A percentile compares a stretch with the other conserved stretches of the same genome.
Conservation (phyloP, 208 protist species). For the Crithidia acanthocephali region DNA sequence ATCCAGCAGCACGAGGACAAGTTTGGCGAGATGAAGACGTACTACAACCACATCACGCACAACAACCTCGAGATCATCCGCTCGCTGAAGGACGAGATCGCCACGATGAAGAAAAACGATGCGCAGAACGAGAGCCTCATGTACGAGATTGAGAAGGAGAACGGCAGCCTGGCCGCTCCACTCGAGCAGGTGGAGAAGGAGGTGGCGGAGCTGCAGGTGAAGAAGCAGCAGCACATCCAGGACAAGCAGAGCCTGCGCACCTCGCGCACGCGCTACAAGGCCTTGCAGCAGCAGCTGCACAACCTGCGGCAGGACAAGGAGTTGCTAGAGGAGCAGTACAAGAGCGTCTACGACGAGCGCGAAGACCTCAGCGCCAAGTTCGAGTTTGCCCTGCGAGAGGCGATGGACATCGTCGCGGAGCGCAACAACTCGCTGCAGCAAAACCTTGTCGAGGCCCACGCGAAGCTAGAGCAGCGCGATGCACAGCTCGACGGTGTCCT, state of each 20-base stretch:
- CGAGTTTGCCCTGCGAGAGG: constrained; percentile 88
- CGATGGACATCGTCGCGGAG: constrained; percentile 86
- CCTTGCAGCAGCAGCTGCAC: constrained; percentile 85
- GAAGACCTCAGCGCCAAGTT: constrained; percentile 96
- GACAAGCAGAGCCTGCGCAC: constrained; percentile 94
- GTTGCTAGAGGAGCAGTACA: constrained; percentile 88
- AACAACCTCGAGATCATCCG: constrained; percentile 99
- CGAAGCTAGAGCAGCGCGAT: constrained; percentile 84
- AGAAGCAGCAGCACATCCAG: constrained; percentile 95
- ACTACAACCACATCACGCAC: constrained; percentile 98
- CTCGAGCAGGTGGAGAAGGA: constrained; percentile 90
- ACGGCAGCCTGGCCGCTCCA: constrained; percentile 95
- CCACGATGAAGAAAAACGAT: constrained; percentile 96
- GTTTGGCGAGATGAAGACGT: constrained; percentile 97
- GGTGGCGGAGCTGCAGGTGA: constrained; percentile 88
- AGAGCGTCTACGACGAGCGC: constrained; percentile 90
- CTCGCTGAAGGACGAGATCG: constrained; percentile 96
- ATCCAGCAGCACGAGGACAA: constrained; percentile 96
- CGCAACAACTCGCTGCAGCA: constrained; percentile 86
- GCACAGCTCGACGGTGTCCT: constrained; percentile 93
- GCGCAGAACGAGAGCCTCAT: constrained; percentile 96
- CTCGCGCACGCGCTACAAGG: constrained; percentile 75
- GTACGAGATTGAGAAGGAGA: constrained; percentile 97
- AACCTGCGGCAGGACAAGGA: constrained; percentile 90
- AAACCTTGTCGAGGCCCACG: constrained; percentile 72